These are phyloP conservation scores for Galeopsis tetrahit DNA, from an alignment of 257 asterid species.

Conservation along the genomic window DNA sequence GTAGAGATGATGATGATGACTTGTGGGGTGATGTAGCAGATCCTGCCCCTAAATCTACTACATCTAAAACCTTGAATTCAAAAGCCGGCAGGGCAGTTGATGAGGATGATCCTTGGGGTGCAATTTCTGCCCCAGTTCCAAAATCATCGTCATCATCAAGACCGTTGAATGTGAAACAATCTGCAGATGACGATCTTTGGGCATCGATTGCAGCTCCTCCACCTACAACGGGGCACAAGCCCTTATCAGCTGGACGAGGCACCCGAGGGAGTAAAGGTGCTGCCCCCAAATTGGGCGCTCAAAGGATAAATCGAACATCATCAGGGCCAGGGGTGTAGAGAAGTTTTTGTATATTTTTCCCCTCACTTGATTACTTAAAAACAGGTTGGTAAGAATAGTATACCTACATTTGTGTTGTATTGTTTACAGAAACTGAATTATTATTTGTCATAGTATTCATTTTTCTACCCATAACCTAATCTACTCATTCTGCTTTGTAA, in stretches of 20 bases:
- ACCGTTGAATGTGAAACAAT: slow-evolving; percentile 49
- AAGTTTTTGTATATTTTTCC: slow-evolving; percentile 47
- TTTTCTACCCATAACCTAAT: slow-evolving; percentile 22
- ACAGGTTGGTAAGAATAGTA: slow-evolving; percentile 24
- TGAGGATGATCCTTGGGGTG: slow-evolving; percentile 75
- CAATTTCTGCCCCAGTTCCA: slow-evolving; percentile 68
- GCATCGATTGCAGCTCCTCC: slow-evolving; percentile 87
- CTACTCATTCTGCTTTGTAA: slow-evolving; percentile 29
- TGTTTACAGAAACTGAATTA: slow-evolving; percentile 21
- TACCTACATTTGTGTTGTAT: slow-evolving; percentile 34
- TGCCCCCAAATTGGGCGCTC: slow-evolving; percentile 83
- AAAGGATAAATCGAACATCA: slow-evolving; percentile 84
- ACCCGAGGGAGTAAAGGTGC: slow-evolving; percentile 62
- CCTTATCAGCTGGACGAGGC: slow-evolving; percentile 65
- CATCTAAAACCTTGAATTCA: slow-evolving; percentile 47
- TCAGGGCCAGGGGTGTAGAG: slow-evolving; percentile 55
- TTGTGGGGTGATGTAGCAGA: slow-evolving; percentile 69
- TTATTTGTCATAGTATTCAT: slow-evolving; percentile 37
- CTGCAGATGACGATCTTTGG: slow-evolving; percentile 81
- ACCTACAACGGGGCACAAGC: slow-evolving; percentile 73
- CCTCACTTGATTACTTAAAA: slow-evolving; percentile 28
- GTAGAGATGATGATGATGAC: slow-evolving; percentile 62
- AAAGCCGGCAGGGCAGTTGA: slow-evolving; percentile 49
- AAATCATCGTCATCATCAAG: slow-evolving; percentile 54
- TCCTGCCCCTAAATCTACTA: slow-evolving; percentile 58